Percentiles rank a stretch among this genome's conserved stretches.
phyloP scores from a whole-genome alignment of 345 rosid species.

The Salix caprea region DNA sequence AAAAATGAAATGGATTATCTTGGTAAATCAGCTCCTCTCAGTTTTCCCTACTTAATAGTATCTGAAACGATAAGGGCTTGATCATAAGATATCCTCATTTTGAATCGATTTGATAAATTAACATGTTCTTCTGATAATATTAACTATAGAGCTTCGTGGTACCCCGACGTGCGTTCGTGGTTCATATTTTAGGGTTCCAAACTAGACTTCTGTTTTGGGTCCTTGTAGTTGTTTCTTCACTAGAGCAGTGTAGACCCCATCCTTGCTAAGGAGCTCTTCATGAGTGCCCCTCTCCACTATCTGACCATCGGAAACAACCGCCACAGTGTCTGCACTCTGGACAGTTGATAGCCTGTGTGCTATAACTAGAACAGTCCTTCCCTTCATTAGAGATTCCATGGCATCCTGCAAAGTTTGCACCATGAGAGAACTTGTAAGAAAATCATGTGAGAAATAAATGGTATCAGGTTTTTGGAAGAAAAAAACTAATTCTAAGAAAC shows the following conservation, averaged over 20 bases:
- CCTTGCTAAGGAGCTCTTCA: conserved; percentile 33
- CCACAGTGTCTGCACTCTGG: conserved; percentile 68
- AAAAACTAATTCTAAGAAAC: not conserved
- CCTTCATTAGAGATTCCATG: conserved; percentile 88
- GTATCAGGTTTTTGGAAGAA: not conserved
- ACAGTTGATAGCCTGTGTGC: conserved; percentile 90
- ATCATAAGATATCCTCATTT: too few relatives aligned
- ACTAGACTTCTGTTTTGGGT: conserved; percentile 9
- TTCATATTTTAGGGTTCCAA: not conserved
- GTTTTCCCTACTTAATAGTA: too few relatives aligned
- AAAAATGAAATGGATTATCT: not conserved
- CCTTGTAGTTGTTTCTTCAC: conserved; percentile 53
- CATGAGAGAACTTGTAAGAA: conserved; percentile 4
- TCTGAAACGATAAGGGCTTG: too few relatives aligned
- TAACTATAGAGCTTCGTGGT: not conserved
- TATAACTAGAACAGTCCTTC: conserved; percentile 91
- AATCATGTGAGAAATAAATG: not conserved
- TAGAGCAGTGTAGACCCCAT: conserved; percentile 54
- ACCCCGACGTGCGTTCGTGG: not conserved
- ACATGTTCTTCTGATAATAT: not conserved
- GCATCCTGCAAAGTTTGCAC: conserved; percentile 59
- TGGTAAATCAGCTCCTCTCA: not conserved
- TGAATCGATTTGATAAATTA: too few relatives aligned
- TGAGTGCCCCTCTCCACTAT: conserved; percentile 37
- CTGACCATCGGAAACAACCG: conserved; percentile 72